phyloP scores from a whole-genome alignment of 2,329 filamentous ascomycete genomes.

The Lecanicillium sp. region DNA sequence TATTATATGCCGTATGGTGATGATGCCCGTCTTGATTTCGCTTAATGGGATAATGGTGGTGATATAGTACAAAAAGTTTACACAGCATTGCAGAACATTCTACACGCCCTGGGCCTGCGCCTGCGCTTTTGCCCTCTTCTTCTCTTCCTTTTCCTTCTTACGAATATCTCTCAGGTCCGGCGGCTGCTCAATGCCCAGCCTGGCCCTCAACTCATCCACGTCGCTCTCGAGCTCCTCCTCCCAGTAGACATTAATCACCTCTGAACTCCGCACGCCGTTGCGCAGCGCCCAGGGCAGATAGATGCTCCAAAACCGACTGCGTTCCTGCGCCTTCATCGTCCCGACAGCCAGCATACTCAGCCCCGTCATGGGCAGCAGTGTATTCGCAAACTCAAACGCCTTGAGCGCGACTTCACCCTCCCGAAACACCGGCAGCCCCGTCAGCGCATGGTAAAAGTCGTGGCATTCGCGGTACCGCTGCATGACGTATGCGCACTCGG shows the following conservation, averaged over 20 bases:
- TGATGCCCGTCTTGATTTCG: too few species aligned
- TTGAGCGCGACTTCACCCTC: slow-evolving; percentile 98
- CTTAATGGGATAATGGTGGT: too few species aligned
- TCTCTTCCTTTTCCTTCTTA: slow-evolving; percentile 60
- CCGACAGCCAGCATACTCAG: slow-evolving; percentile 78
- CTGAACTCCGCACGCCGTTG: slow-evolving; percentile 69
- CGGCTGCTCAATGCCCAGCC: slow-evolving; percentile 80
- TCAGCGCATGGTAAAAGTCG: slow-evolving; percentile 95
- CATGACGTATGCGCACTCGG: slow-evolving; percentile 97
- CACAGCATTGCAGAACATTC: too few species aligned
- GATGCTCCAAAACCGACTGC: slow-evolving; percentile 61
- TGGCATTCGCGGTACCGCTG: slow-evolving; percentile 96
- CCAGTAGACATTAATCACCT: slow-evolving; percentile 96
- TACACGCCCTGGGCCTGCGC: not conserved
- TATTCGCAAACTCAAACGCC: slow-evolving; percentile 95
- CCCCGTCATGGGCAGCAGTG: slow-evolving; percentile 88
- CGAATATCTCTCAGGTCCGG: slow-evolving; percentile 77
- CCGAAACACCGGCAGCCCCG: slow-evolving; percentile 80
- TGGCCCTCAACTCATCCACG: slow-evolving; percentile 63
- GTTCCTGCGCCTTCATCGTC: slow-evolving; percentile 75
- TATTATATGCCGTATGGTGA: too few species aligned
- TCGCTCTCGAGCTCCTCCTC: slow-evolving; percentile 86
- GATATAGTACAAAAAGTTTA: too few species aligned
- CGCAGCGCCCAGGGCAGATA: slow-evolving; percentile 88
- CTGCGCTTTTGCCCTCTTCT: slow-evolving; percentile 49